Percentiles rank a stretch among this genome's conserved stretches.
Conservation (phyloP, 2,329 filamentous ascomycete species). For the Neobulgaria alba region DNA sequence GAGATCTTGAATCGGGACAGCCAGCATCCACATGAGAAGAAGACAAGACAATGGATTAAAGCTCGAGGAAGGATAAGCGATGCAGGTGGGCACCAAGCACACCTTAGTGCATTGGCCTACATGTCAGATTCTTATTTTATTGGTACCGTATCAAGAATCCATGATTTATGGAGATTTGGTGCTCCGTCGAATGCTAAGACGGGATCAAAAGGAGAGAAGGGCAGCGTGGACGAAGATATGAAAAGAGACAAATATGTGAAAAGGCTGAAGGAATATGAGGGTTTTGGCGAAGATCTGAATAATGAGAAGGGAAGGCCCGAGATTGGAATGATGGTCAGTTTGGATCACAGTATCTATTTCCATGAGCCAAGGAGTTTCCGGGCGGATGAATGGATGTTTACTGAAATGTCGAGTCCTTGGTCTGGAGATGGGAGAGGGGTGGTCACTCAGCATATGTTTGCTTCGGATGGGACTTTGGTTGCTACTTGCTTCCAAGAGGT, state of each 20-base stretch:
- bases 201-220: slow-evolving; percentile 1
- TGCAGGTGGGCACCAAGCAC: slow-evolving; percentile 66
- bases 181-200: slow-evolving; percentile 30
- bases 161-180: slow-evolving; percentile 69
- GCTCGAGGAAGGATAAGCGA: slow-evolving; percentile 66
- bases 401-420: slow-evolving; percentile 75
- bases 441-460: slow-evolving; percentile 67
- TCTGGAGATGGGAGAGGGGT: slow-evolving; percentile 68
- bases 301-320: slow-evolving; percentile 44
- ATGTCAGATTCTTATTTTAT: slow-evolving; percentile 92
- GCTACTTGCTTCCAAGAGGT: slow-evolving; percentile 76
- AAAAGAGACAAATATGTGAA: slow-evolving; percentile 40
- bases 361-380: slow-evolving; percentile 50
- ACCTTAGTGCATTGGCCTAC: slow-evolving; percentile 84
- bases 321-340: slow-evolving; percentile 76
- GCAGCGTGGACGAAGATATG: slow-evolving; percentile 4
- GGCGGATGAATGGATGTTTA: slow-evolving; percentile 70
- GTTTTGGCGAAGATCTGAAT: slow-evolving; percentile 36
- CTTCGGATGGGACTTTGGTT: slow-evolving; percentile 60
- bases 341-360: slow-evolving; percentile 69
- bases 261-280: slow-evolving; percentile 28
- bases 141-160: slow-evolving; percentile 74
- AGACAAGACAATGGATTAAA: slow-evolving; percentile 65
- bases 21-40: slow-evolving; percentile 53
- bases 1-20: slow-evolving; percentile 45